A percentile compares a stretch with the other conserved stretches of the same genome.
Evolutionary conservation across 352 stramenopile species (phyloP).

Genomic region (Pythium angustatum): DNA sequence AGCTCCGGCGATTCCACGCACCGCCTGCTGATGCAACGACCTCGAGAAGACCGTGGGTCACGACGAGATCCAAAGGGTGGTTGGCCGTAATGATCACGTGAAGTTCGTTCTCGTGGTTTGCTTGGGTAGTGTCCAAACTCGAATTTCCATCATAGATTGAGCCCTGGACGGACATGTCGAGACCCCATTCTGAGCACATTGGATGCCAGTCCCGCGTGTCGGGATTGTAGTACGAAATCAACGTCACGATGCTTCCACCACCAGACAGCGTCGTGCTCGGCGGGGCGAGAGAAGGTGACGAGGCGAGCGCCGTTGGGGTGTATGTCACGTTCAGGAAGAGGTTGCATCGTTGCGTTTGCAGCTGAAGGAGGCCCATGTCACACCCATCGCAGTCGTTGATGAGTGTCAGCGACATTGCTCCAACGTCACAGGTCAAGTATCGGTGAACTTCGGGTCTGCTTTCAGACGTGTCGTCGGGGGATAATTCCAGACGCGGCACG

Average conservation of each 20-base stretch:
- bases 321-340: slow-evolving; percentile 78
- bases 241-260: slow-evolving; percentile 56
- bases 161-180: slow-evolving; percentile 71
- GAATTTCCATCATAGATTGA: slow-evolving; percentile 29
- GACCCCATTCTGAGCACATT: slow-evolving; percentile 75
- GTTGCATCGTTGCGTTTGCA: slow-evolving; percentile 70
- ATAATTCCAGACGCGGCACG: not conserved
- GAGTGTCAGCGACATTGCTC: slow-evolving; percentile 65
- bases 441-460: slow-evolving; percentile 57
- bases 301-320: slow-evolving; percentile 16
- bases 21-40: slow-evolving; percentile 74
- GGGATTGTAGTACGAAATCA: slow-evolving; percentile 83
- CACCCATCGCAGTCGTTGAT: slow-evolving; percentile 88
- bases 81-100: slow-evolving; percentile 75
- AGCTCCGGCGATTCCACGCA: slow-evolving; percentile 56
- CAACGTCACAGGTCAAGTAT: slow-evolving; percentile 76
- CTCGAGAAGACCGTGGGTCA: slow-evolving; percentile 80
- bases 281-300: slow-evolving; percentile 20
- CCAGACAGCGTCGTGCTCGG: slow-evolving; percentile 63
- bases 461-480: not conserved
- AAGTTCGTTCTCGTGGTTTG: slow-evolving; percentile 53
- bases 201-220: slow-evolving; percentile 81
- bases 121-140: not conserved
- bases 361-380: slow-evolving; percentile 82
- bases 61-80: slow-evolving; percentile 67